These are phyloP conservation scores for Gaultheria prostrata DNA, from an alignment of 148 eudicot genomes.

Conservation along the genomic window DNA sequence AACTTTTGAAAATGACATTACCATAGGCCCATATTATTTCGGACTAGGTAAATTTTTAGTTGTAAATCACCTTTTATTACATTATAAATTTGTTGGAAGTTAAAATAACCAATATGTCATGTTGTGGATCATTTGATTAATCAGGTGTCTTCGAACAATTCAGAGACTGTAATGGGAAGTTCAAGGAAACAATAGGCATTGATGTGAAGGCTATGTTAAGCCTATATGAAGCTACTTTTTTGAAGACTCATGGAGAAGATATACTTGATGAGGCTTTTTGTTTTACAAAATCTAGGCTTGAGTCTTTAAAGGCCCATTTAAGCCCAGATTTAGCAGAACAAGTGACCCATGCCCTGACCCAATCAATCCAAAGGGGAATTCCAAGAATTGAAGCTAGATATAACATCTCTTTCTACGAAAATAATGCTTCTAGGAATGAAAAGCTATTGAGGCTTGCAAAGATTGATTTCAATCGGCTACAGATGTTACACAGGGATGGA, in stretches of 20 bases:
- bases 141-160: slow-evolving; percentile 4
- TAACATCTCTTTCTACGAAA: slow-evolving; percentile 32
- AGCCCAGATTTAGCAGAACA: neutral
- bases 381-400: slow-evolving; percentile 27
- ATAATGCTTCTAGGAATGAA: slow-evolving; percentile 21
- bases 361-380: slow-evolving; percentile 30
- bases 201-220: slow-evolving; percentile 30
- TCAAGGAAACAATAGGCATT: slow-evolving; percentile 17
- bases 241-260: slow-evolving; percentile 33
- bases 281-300: slow-evolving; percentile 23
- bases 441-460: slow-evolving; percentile 28
- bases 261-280: slow-evolving; percentile 34
- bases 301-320: slow-evolving; percentile 9
- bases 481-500: slow-evolving; percentile 20
- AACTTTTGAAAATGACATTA: too few relatives aligned
- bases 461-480: slow-evolving; percentile 37
- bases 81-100: too few relatives aligned
- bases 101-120: too few relatives aligned
- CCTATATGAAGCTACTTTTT: slow-evolving; percentile 42
- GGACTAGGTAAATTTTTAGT: too few relatives aligned
- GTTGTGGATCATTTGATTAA: too few relatives aligned
- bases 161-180: slow-evolving; percentile 14
- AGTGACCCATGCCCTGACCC: slow-evolving; percentile 25
- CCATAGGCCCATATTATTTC: too few relatives aligned
- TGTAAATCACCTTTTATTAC: too few relatives aligned